Percentiles rank a stretch among this genome's conserved stretches.
Conservation (phyloP, 768 basidiomycete species). For the Terana coerulea region DNA sequence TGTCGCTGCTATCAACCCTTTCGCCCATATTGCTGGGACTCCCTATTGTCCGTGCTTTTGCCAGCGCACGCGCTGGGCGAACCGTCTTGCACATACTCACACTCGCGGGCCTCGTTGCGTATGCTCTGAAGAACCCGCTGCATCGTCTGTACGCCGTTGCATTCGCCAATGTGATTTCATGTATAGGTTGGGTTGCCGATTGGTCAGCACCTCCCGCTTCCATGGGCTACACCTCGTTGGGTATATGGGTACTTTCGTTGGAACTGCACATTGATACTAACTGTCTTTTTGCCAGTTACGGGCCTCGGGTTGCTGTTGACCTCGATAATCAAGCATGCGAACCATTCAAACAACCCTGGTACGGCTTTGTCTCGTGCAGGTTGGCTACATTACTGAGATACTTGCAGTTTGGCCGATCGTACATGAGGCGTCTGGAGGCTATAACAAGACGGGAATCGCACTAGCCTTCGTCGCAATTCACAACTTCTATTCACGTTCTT, state of each 20-base stretch:
- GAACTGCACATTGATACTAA: not conserved
- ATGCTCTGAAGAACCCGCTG: constrained; percentile 44
- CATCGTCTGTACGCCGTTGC: constrained; percentile 56
- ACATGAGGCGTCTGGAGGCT: constrained; percentile 59
- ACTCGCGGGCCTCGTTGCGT: constrained; percentile 52
- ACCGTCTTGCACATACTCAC: constrained; percentile 45
- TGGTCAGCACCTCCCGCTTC: constrained; percentile 43
- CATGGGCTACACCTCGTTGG: constrained; percentile 42
- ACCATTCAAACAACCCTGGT: constrained; percentile 82
- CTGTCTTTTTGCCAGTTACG: constrained; percentile 42
- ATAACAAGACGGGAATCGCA: constrained; percentile 61
- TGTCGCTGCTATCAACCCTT: constrained; percentile 67
- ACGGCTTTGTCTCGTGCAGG: constrained; percentile 9
- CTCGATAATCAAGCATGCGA: constrained; percentile 69
- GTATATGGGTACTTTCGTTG: constrained; percentile 31
- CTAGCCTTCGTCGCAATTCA: constrained; percentile 55
- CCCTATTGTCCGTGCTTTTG: constrained; percentile 40
- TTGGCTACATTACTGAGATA: not conserved
- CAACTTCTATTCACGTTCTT: constrained; percentile 48
- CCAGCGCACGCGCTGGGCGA: constrained; percentile 45
- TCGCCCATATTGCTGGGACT: constrained; percentile 62
- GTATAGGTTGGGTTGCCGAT: constrained; percentile 47
- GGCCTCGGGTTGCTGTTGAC: constrained; percentile 64
- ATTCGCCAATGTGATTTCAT: constrained; percentile 45
- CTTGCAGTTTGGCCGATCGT: constrained; percentile 74